Conservation (phyloP, 768 basidiomycete species). For the Mycena pura region DNA sequence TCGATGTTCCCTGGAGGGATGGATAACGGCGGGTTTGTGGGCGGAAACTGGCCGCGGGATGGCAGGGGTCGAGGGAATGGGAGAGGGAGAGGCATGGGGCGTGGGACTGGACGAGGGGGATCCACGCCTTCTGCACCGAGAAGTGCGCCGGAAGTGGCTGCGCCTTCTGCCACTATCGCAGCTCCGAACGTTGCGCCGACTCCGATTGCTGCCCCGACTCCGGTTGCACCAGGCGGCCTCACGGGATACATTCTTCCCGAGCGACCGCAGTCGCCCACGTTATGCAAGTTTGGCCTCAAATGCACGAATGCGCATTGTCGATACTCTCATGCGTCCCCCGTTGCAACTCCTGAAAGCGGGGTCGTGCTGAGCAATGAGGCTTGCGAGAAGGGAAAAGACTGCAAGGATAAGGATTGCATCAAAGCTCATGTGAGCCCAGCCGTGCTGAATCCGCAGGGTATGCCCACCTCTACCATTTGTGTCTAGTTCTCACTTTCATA, state of each 20-base stretch:
- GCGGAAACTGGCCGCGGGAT: slow-evolving; percentile 37
- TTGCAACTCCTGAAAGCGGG: slow-evolving; percentile 93
- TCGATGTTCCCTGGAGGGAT: slow-evolving; percentile 51
- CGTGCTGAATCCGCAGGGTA: slow-evolving; percentile 70
- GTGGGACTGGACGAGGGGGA: slow-evolving; percentile 57
- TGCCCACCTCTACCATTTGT: slow-evolving; percentile 22
- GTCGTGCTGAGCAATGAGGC: slow-evolving; percentile 93
- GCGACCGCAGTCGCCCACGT: slow-evolving; percentile 83
- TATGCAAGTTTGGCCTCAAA: slow-evolving; percentile 93
- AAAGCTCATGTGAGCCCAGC: slow-evolving; percentile 93
- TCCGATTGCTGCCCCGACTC: slow-evolving; percentile 25
- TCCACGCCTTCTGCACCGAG: slow-evolving; percentile 36
- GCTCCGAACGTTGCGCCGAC: slow-evolving; percentile 39
- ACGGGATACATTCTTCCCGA: slow-evolving; percentile 68
- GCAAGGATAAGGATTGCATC: slow-evolving; percentile 93
- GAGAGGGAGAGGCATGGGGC: slow-evolving; percentile 55
- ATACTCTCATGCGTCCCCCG: slow-evolving; percentile 96
- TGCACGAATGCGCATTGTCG: slow-evolving; percentile 91
- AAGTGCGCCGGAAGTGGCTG: slow-evolving; percentile 17
- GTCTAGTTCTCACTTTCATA: slow-evolving; percentile 20
- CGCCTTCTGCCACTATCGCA: slow-evolving; percentile 12
- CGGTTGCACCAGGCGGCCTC: slow-evolving; percentile 38
- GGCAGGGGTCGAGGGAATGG: slow-evolving; percentile 53
- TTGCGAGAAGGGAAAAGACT: slow-evolving; percentile 88
- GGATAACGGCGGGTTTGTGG: slow-evolving; percentile 45